Conservation (phyloP, 768 basidiomycete species). For the Leucogyrophana mollusca region DNA sequence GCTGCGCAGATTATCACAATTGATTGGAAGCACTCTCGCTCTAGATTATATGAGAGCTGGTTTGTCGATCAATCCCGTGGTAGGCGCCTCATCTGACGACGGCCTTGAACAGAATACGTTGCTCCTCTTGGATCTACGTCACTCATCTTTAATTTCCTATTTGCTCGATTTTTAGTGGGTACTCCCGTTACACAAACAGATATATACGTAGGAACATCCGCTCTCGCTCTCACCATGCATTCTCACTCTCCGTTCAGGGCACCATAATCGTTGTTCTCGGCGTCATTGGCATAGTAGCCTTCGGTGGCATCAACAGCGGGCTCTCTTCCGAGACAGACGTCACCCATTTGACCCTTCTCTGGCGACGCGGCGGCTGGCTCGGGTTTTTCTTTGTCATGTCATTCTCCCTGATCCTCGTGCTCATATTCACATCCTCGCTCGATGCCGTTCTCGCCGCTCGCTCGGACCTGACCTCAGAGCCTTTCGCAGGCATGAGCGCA, state of each 20-base stretch:
- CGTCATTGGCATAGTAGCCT: slow-evolving; percentile 85
- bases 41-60: slow-evolving; percentile 88
- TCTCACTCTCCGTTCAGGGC: slow-evolving; percentile 45
- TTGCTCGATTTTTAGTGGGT: slow-evolving; percentile 85
- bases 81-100: slow-evolving; percentile 14
- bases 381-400: slow-evolving; percentile 83
- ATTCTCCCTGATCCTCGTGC: slow-evolving; percentile 59
- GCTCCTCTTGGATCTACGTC: slow-evolving; percentile 93
- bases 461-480: slow-evolving; percentile 62
- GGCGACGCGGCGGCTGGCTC: slow-evolving; percentile 90
- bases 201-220: slow-evolving; percentile 58
- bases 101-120: slow-evolving; percentile 70
- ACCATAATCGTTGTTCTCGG: slow-evolving; percentile 81
- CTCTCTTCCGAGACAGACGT: slow-evolving; percentile 74
- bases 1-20: slow-evolving; percentile 64
- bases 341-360: slow-evolving; percentile 73
- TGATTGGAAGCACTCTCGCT: slow-evolving; percentile 85
- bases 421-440: slow-evolving; percentile 69
- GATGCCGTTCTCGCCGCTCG: slow-evolving; percentile 72
- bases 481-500: slow-evolving; percentile 42
- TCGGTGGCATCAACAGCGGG: slow-evolving; percentile 82
- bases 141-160: slow-evolving; percentile 94
- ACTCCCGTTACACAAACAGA: slow-evolving; percentile 83
- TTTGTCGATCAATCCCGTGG: slow-evolving; percentile 21
- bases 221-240: background rate